Base-by-base conservation (phyloP, 2,329 filamentous ascomycete species). In the Clarireedia homoeocarpa region DNA sequence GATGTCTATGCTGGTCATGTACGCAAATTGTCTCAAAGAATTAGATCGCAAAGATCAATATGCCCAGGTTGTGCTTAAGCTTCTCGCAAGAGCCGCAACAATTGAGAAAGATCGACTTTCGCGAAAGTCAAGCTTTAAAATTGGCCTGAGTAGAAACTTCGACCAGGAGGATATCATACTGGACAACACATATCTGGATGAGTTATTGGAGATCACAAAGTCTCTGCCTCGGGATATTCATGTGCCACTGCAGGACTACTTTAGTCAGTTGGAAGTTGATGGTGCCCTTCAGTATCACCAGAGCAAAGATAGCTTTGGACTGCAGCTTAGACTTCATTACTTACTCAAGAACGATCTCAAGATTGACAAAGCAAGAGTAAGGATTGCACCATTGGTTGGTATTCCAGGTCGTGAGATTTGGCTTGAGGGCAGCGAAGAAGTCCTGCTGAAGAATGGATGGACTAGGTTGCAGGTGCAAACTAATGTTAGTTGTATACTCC, bases 1-100 rank as follows among this genome's bases (percentile, higher is more conserved):
- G 67, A 75, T 90, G 3, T 86, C 86, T 0, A 88, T 96, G 80
- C 78, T 97, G 5, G 82, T 89, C 61, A 86, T 96, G 78, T 94
- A 96, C 68, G 82, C 88, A 0, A 80, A 82, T 49, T 97, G 91
- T 69, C 77, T 99, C 27, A 86, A 88, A 61, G 80, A 89, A 63
- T 78, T 96, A 27, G 77, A 86, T 49, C 82, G 84, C 14, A 83
- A 84, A 58, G 87, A 92, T 52, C 89, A 95, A 59, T 95, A 91
- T 65, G 83, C 91, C 15, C 81, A 82, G 24, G 84, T 88, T 7
- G 78, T 89, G 7, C 75, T 96, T 14, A 86, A 87, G 64, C 74
- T 96, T 1, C 72, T 94, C 10, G 81, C 80, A 6, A 91, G 89
- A 66, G 80, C 82, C 0, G 84, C 81, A 4, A 72, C 73, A 0